Evolutionary conservation across 2,329 filamentous ascomycete genomes (phyloP), one percentile per base, ranked within the genome.

Genomic region (Colletotrichum chrysophilum): DNA sequence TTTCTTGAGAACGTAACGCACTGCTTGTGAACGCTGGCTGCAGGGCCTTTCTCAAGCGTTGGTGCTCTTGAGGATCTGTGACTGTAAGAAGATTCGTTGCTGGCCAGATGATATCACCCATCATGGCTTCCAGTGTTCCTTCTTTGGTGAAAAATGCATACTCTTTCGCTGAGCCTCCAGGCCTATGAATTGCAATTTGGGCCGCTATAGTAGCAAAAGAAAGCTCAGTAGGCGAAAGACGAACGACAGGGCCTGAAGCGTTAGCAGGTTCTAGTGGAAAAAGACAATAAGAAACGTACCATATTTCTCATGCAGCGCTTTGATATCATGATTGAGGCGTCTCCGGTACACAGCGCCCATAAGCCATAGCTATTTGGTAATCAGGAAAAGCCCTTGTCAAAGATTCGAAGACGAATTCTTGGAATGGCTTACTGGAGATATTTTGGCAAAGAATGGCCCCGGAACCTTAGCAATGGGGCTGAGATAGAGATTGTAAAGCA

Each of bases 21-120:
- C 28, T 43, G 16, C 66, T 55, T 1, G 70, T 72, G 16, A 72
- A 72, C 1, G 70, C 70, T 32, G 62, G 34, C 21, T 72, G 70
- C 14, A 72, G 12, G 2, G 62, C 62, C 14, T 14, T 67, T 67
- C 55, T 72, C 34, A 72, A 36, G 7, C 55, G 62, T n/a, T 61
- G 52, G 26, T 72, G 70, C 14, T 72, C 70, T 7, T 55, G 14
- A 9, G 64, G 52, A 21, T 30, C 10, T 3, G 70, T 36, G 13
- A 36, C 52, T 8, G 70, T 72, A 3, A 72, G 62, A 4, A 72
- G 70, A 36, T 72, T 72, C n/a, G 48, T 36, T 21, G 70, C 70
- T 3, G 70, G 62, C 70, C 70, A 72, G 14, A 72, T 67, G 13
- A 72, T 72, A 14, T 72, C 52, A 9, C 70, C 70, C 62, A 72